Conservation (phyloP, 163 green algal genomes). For the Volvox carteri region DNA sequence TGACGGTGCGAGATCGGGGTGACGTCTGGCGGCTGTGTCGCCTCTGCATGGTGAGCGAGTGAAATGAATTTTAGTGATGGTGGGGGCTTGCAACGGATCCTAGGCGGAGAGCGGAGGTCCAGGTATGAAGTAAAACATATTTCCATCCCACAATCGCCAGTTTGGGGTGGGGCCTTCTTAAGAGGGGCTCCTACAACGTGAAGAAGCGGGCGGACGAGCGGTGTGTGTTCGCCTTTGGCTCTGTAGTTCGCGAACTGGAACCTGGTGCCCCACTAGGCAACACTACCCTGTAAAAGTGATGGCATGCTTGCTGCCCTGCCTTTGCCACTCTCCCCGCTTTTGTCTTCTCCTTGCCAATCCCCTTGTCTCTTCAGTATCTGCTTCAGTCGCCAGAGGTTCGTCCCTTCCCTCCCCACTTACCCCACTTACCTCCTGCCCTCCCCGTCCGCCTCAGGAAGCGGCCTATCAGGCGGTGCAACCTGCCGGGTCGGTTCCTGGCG, state of each 20-base stretch:
- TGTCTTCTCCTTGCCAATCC: background rate
- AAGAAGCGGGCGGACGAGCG: no score
- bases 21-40: constrained; percentile 46
- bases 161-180: no score
- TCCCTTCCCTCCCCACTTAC: background rate
- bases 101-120: no score
- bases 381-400: background rate
- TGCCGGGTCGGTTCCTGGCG: background rate
- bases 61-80: background rate
- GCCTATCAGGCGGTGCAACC: background rate
- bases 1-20: background rate
- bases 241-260: no score
- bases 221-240: no score
- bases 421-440: background rate
- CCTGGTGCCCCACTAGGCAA: no score
- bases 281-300: no score
- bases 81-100: background rate
- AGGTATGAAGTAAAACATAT: background rate
- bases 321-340: background rate
- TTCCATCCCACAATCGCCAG: background rate
- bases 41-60: constrained; percentile 9
- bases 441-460: background rate
- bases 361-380: background rate
- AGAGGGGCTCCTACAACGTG: no score
- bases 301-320: no score